Base-by-base conservation (phyloP, 139 green algal species). In the Coccomyxa sp. region DNA sequence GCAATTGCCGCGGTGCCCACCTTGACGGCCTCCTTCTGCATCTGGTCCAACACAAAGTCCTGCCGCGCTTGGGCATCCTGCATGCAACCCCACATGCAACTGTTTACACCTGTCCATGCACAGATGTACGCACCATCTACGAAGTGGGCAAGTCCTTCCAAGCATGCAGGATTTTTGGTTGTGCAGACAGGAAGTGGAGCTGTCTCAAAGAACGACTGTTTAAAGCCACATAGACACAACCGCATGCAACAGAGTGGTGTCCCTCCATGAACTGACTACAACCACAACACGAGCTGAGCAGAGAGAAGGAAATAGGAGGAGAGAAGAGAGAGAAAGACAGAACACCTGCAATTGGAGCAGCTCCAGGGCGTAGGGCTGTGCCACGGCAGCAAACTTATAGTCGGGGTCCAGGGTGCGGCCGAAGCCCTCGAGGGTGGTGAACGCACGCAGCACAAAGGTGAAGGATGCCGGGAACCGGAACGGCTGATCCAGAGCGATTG, bases 401-500 rank as follows among this genome's bases (percentile, higher is more conserved):
- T 85, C 81, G 0, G 91, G 87, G 85, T 96, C 89, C 27, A 84
- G 45, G 9, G 59, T 58, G 0, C 68, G 74, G 13, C 81, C 81
- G 18, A 90, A 82, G 30, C 92, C 94, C 85, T 98, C 94, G 30
- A 98, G 90, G 1, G 92, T 96, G 75, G 91, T 91, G 89, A 98
- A 97, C 27, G 94, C 94, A 13, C 93, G 83, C 85, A 98, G 91
- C 84, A 97, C 92, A 86, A 98, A 98, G 12, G 94, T 96, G 86
- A 98, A 98, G 75, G 90, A 92, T 60, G 94, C 94, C 59, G 93
- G 93, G 88, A 96, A 96, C 32, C 92, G 81, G 92, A 98, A 98
- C 31, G 94, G 94, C 88, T 94, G 90, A 88, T 98, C 94, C 67
- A 95, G 17, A 0, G 94, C 94, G 31, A 98, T 92, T 28, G 92